These are phyloP conservation scores for Silybum marianum DNA, from an alignment of 129 eudicot species.

Conservation along the genomic window DNA sequence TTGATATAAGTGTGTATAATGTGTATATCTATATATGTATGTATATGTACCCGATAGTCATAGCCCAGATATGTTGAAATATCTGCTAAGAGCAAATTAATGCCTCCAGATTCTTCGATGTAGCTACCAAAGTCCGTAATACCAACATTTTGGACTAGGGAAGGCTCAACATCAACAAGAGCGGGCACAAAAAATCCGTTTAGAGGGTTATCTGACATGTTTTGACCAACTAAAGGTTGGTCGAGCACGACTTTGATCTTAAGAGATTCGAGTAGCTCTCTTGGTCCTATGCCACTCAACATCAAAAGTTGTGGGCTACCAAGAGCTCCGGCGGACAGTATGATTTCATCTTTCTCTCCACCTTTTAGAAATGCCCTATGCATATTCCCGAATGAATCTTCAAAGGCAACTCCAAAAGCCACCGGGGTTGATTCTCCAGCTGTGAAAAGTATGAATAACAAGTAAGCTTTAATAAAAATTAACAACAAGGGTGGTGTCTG, in stretches of 20 bases:
- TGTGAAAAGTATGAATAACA: neutral
- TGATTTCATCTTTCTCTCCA: conserved; percentile 48
- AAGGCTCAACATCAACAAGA: conserved; percentile 40
- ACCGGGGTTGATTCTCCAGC: conserved; percentile 47
- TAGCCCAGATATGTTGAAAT: neutral
- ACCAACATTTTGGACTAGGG: conserved; percentile 52
- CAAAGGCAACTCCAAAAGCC: conserved; percentile 71
- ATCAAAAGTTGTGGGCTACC: conserved; percentile 82
- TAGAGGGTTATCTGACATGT: conserved; percentile 68
- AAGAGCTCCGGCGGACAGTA: conserved; percentile 60
- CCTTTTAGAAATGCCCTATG: conserved; percentile 54
- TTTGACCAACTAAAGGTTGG: conserved; percentile 61
- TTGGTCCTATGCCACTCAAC: conserved; percentile 76
- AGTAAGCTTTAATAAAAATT: neutral
- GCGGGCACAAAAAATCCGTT: conserved; percentile 57
- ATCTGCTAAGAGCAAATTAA: conserved; percentile 23
- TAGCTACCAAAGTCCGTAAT: conserved; percentile 58
- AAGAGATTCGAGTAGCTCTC: conserved; percentile 44
- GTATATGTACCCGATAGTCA: conserved; percentile 46
- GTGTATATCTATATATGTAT: too few relatives aligned
- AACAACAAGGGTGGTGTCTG: neutral
- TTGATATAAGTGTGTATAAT: too few relatives aligned
- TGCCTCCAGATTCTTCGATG: conserved; percentile 63
- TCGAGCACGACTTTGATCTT: conserved; percentile 51
- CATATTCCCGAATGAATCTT: conserved; percentile 56